phyloP scores from a whole-genome alignment of 2,329 filamentous ascomycete species.

The Chrysoporthe deuterocubensis region DNA sequence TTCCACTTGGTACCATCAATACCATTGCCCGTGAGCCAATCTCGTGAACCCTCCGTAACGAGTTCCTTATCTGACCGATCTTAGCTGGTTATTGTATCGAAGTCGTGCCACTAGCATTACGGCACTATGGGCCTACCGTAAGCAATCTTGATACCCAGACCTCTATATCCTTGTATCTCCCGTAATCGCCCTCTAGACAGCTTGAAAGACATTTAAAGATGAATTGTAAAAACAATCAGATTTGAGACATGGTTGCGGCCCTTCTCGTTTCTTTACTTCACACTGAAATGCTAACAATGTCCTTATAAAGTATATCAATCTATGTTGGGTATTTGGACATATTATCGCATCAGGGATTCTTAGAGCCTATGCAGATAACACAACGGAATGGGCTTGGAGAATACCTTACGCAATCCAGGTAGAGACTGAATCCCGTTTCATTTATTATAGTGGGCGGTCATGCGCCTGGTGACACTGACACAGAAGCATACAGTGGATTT shows the following conservation, averaged over 20 bases:
- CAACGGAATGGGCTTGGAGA: slow-evolving; percentile 14
- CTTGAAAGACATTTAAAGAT: too few relatives aligned
- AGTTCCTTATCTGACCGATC: not conserved
- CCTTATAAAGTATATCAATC: slow-evolving; percentile 8
- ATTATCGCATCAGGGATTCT: slow-evolving; percentile 10
- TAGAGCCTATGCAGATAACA: not conserved
- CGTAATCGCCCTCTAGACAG: not conserved
- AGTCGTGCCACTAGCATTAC: slow-evolving; percentile 9
- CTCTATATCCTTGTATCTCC: not conserved
- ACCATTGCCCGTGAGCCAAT: slow-evolving; percentile 14
- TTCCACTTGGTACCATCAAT: slow-evolving; percentile 13
- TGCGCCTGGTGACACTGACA: not conserved
- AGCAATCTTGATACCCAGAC: not conserved
- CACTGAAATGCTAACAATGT: not conserved
- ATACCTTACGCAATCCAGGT: slow-evolving; percentile 14
- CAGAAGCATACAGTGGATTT: slow-evolving; percentile 47
- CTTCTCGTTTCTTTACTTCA: too few relatives aligned
- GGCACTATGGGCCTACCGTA: slow-evolving; percentile 16
- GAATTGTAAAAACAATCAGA: too few relatives aligned
- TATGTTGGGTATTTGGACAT: slow-evolving; percentile 15
- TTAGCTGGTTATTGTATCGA: slow-evolving; percentile 13
- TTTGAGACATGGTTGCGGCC: too few relatives aligned
- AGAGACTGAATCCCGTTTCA: slow-evolving; percentile 10
- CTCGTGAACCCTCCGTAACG: not conserved
- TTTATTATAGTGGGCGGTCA: slow-evolving; percentile 36